Conservation (phyloP, 2,329 filamentous ascomycete species). For the Cladosporium austrohemisphaericum region DNA sequence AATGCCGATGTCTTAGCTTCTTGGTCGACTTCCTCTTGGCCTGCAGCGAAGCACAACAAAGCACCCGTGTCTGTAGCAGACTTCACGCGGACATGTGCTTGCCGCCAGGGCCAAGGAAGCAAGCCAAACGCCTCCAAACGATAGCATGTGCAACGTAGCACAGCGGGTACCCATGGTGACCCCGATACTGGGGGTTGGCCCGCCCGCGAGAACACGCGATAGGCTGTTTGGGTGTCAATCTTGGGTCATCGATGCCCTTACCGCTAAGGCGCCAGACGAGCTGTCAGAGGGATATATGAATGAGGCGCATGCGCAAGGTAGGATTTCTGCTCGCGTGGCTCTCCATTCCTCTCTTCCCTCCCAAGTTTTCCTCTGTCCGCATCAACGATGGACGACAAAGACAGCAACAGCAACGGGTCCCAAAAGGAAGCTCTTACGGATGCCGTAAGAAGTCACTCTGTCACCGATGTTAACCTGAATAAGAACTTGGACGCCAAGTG, state of each 20-base stretch:
- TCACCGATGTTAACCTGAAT: slow-evolving; percentile 20
- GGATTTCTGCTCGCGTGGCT: not conserved
- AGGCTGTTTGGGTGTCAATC: slow-evolving; percentile 4
- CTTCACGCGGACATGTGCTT: slow-evolving; percentile 7
- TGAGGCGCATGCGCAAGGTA: not conserved
- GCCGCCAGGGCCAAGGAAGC: slow-evolving; percentile 10
- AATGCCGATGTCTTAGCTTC: slow-evolving; percentile 15
- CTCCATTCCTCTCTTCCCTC: not conserved
- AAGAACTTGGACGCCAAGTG: slow-evolving; percentile 26
- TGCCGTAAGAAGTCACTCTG: not conserved
- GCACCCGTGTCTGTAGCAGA: slow-evolving; percentile 2
- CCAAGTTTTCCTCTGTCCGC: not conserved
- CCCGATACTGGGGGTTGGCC: slow-evolving; percentile 3
- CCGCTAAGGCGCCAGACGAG: slow-evolving; percentile 1
- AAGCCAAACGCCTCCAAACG: slow-evolving; percentile 3
- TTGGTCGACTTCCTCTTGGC: slow-evolving; percentile 13
- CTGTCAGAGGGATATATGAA: slow-evolving; percentile 10
- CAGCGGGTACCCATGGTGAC: slow-evolving; percentile 14
- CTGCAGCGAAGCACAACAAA: slow-evolving; percentile 14
- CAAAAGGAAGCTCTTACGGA: slow-evolving; percentile 3
- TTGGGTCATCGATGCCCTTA: slow-evolving; percentile 10
- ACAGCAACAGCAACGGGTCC: not conserved
- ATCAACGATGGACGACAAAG: slow-evolving; percentile 7
- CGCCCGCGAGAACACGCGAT: not conserved
- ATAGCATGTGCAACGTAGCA: slow-evolving; percentile 5